Conservation (phyloP, 108 stramenopile species). For the Parmales sp. region DNA sequence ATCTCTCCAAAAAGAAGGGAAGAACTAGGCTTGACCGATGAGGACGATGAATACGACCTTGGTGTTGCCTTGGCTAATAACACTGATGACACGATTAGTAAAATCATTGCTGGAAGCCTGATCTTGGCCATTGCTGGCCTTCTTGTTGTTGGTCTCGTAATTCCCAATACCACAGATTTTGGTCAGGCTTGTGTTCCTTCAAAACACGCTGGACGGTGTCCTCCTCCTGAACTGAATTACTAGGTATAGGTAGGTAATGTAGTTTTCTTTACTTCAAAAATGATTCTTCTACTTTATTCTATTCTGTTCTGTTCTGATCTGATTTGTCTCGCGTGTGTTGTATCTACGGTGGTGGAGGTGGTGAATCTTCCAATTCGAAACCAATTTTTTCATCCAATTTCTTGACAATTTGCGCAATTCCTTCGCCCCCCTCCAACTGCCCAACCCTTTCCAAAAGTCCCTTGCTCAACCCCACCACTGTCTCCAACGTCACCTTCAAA, state of each 20-base stretch:
- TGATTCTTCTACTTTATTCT: too few species aligned
- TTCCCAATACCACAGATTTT: too few species aligned
- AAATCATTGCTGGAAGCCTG: conserved; percentile 68
- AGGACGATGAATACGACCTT: conserved; percentile 76
- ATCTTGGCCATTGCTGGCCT: conserved; percentile 58
- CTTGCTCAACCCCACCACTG: conserved; percentile 47
- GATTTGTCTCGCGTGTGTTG: too few species aligned
- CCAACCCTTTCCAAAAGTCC: conserved; percentile 48
- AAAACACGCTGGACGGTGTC: too few species aligned
- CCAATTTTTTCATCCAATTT: not conserved
- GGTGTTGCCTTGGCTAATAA: conserved; percentile 52
- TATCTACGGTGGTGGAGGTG: too few species aligned
- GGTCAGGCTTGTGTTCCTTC: too few species aligned
- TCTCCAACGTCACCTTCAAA: conserved; percentile 53
- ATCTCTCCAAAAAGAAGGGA: conserved; percentile 49
- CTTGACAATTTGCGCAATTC: not conserved
- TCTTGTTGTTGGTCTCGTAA: conserved; percentile 56
- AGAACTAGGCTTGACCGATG: conserved; percentile 64
- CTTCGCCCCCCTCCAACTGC: conserved; percentile 56
- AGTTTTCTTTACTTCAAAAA: too few species aligned
- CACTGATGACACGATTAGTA: conserved; percentile 70
- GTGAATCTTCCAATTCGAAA: too few species aligned
- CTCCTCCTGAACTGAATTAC: too few species aligned
- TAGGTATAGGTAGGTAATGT: too few species aligned
- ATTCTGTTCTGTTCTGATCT: too few species aligned